A percentile compares a stretch with the other conserved stretches of the same genome.
Conservation (phyloP, 768 basidiomycete species). For the Leccinellum rugosiceps region DNA sequence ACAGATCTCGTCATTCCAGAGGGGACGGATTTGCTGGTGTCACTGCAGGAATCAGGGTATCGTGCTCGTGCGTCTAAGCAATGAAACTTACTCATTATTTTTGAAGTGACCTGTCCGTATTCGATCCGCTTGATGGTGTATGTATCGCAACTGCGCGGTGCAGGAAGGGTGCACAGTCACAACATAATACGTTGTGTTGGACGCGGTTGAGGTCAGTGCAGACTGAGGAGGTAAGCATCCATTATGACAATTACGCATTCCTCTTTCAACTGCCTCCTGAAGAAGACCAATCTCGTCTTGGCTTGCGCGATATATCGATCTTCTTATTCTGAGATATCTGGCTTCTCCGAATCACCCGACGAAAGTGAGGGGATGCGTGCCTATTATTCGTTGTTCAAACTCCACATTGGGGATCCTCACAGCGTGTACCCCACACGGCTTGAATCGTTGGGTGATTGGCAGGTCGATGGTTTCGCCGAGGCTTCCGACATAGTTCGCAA, state of each 20-base stretch:
- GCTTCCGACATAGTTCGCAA: conserved; percentile 43
- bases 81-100: conserved; percentile 3
- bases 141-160: conserved; percentile 31
- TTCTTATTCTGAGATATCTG: conserved; percentile 21
- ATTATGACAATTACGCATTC: background rate
- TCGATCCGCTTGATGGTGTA: conserved; percentile 49
- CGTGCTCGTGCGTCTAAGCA: conserved; percentile 12
- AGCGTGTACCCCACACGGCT: conserved; percentile 30
- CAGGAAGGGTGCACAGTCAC: background rate
- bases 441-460: conserved; percentile 52
- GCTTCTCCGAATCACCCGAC: conserved; percentile 16
- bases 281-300: conserved; percentile 36
- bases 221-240: conserved; percentile 15
- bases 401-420: conserved; percentile 22
- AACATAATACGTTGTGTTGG: conserved; percentile 18
- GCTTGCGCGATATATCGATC: conserved; percentile 40
- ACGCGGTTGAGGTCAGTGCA: conserved; percentile 20
- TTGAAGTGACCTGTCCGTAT: conserved; percentile 51
- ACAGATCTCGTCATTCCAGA: conserved; percentile 46
- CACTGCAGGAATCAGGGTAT: conserved; percentile 67
- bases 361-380: conserved; percentile 6
- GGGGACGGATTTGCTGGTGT: conserved; percentile 42
- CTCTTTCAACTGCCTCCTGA: background rate
- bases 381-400: conserved; percentile 24
- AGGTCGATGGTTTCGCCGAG: conserved; percentile 45